Conservation (phyloP, 139 green algal species). For the Zygnema cylindricum region DNA sequence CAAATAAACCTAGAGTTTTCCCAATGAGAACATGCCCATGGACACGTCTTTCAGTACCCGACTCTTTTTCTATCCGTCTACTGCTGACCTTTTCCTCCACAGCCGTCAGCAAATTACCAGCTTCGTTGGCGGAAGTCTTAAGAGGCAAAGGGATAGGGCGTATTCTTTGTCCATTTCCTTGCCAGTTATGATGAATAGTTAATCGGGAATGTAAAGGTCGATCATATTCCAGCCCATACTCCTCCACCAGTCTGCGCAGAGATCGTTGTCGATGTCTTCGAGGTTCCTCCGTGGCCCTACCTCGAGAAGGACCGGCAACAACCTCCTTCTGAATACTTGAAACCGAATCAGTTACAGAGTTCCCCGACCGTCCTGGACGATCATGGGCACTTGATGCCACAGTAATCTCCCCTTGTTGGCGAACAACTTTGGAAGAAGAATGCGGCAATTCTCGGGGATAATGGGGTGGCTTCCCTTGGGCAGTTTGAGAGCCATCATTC, state of each 20-base stretch:
- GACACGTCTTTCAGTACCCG: not conserved
- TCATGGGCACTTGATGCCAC: not conserved
- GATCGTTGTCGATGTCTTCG: not conserved
- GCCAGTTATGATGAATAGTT: conserved; percentile 39
- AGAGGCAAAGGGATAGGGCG: too few relatives aligned
- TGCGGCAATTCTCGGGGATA: not conserved
- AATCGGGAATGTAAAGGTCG: conserved; percentile 34
- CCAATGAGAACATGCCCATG: not conserved
- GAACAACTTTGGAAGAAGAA: not conserved
- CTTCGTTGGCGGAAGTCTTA: too few relatives aligned
- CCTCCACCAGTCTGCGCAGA: conserved; percentile 27
- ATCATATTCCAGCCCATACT: conserved; percentile 47
- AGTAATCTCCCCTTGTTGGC: conserved; percentile 4
- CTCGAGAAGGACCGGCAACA: not conserved
- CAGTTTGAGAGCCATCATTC: not conserved
- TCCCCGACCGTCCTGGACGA: not conserved
- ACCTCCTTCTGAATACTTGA: not conserved
- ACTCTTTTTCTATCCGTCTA: not conserved
- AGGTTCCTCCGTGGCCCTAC: not conserved
- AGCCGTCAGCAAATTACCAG: too few relatives aligned
- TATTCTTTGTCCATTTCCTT: not conserved
- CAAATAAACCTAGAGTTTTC: not conserved
- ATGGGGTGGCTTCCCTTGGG: not conserved
- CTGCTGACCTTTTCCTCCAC: not conserved
- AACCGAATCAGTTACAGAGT: too few relatives aligned